Evolutionary conservation across 768 basidiomycete genomes (phyloP), one percentile per base, ranked within the genome.

Genomic region (Punctularia strigosozonata): DNA sequence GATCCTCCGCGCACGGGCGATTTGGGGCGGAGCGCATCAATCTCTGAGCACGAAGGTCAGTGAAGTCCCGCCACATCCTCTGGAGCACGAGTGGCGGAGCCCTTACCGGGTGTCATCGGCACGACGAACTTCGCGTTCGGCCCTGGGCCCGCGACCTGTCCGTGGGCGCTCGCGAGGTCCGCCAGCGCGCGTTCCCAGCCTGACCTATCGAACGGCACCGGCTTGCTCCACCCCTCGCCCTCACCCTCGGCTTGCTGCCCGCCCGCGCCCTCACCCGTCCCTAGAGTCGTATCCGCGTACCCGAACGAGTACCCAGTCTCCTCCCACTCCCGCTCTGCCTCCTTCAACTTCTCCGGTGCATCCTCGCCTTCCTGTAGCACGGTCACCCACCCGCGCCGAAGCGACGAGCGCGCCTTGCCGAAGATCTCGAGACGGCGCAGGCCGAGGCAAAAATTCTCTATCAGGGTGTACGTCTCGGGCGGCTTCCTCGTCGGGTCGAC

Each of bases 391-490:
- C 94, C 94, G 8, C 78, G 73, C 0, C 92, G 75, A 5, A 87
- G 62, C 0, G 75, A 78, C 19, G 78, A 72, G 0, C 73, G 68
- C 0, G 65, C 64, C 3, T 75, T 73, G 0, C 86, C 89, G 46
- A 91, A 97, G 10, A 99, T 61, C 54, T 98, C 90, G 12, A 99
- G 75, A 3, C 95, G 76, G 13, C 94, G 80, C 1, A 83, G 72
- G 4, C 92, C 95, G 36, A 95, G 79, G 54, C 92, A 98, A 57
- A 99, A 98, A 57, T 94, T 97, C 60, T 99, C 95, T 53, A 98
- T 84, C 30, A 99, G 72, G 4, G 82, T 80, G 62, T 97, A 92
- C 68, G 91, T 85, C 57, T 98, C 94, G 14, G 92, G 90, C 1
- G 95, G 95, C 60, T 89, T 89, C 31, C 77, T 74, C 2, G 75